A percentile compares a stretch with the other conserved stretches of the same genome.
Evolutionary conservation across 805 yeast genomes (phyloP).

Genomic region (Kazachstania psychrophila): DNA sequence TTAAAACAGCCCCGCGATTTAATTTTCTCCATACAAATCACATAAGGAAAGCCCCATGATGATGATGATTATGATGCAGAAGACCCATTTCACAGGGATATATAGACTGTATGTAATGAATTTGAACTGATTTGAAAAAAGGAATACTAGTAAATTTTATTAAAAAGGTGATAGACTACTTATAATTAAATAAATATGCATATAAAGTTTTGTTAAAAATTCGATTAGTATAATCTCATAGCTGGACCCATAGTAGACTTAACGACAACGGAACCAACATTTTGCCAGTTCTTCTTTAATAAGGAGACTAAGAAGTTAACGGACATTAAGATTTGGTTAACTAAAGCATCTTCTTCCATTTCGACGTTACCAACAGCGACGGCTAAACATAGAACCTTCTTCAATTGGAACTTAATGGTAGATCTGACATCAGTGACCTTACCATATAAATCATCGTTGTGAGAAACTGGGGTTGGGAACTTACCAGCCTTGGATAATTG

Average conservation of each 20-base stretch:
- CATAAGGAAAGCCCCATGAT: no score
- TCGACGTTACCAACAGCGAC: constrained; percentile 99
- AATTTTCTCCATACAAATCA: no score
- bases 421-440: constrained; percentile 97
- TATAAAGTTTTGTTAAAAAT: constrained; percentile 1
- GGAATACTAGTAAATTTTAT: no score
- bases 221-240: constrained; percentile 91
- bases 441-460: constrained; percentile 92
- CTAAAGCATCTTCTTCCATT: constrained; percentile 94
- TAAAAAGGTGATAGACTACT: constrained; percentile 1
- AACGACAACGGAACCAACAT: constrained; percentile 98
- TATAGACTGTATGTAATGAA: no score
- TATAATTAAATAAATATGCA: constrained; percentile 1
- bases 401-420: constrained; percentile 99
- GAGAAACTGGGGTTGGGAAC: constrained; percentile 99
- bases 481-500: constrained; percentile 99
- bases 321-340: constrained; percentile 97
- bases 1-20: no score
- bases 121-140: no score
- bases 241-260: constrained; percentile 99
- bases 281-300: constrained; percentile 99
- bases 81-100: no score
- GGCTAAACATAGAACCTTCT: constrained; percentile 98
- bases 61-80: no score
- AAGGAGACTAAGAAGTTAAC: constrained; percentile 98